Base-by-base conservation (phyloP, 2,329 filamentous ascomycete genomes). In the Achaetomium macrosporum region DNA sequence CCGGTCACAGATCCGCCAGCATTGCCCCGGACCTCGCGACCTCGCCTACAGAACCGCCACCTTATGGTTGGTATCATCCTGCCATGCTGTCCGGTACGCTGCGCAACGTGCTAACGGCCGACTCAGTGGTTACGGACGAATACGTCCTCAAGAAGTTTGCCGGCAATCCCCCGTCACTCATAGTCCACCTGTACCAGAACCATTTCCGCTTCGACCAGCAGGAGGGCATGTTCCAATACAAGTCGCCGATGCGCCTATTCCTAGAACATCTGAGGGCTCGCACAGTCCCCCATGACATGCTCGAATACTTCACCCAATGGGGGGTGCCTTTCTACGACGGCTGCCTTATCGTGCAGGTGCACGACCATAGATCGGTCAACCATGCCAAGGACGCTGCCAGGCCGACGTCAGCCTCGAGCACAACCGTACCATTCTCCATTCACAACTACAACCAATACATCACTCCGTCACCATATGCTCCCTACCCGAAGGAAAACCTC, bases 161-260 rank as follows among this genome's bases (percentile, higher is more conserved):
- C 43, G 65, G 65, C 8, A 59, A 77, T 47, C 82, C 85, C 9
- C 91, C 93, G 0, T 97, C 92, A 4, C 75, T 99, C 20, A 83
- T 92, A 47, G 76, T 99, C 20, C 91, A 96, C 67, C 75, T 99
- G 31, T 85, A 96, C 66, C 78, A 84, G 10, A 90, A 81, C 5
- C 86, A 96, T 70, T 97, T 96, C 66, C 83, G 87, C 53, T 95
- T 99, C 71, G 92, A 97, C 62, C 84, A 90, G 63, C 92, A 96
- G 69, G 90, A 96, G 68, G 88, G 91, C 64, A 92, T 88, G 66
- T 96, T 96, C 63, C 79, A 82, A 5, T 97, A 97, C 70, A 88
- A 89, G 63, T 96, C 90, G 17, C 90, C 93, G 20, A 96, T 97
- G 91, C 83, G 80, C 62, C 71, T 88, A 16, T 78, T 85, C 61